Evolutionary conservation across 345 rosid species (phyloP), one percentile per base, ranked within the genome.

Genomic region (Lenwebbia sp.): DNA sequence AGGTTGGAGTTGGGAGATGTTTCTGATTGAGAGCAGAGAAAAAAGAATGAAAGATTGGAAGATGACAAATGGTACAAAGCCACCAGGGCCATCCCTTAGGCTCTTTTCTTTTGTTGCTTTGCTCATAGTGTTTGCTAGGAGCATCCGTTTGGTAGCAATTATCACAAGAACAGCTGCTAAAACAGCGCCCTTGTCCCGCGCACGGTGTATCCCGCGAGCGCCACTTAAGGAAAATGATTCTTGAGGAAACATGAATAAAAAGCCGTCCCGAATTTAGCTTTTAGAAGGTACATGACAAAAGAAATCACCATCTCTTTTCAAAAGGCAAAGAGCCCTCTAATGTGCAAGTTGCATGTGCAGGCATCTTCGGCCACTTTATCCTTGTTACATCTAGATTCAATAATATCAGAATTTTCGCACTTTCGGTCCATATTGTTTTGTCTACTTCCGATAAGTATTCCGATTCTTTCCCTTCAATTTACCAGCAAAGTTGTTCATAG

Each of bases 311-410:
- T 33, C 85, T 58, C 90, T 89, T 87, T 54, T 13, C 70, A 37
- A 23, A 54, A 84, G 74, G 19, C 0, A 47, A 19, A 70, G 81
- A 70, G 81, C 47, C 47, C 49, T 85, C 30, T 55, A n/a, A n/a
- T 21, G 6, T 85, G 85, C 93, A 90, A 91, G 84, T 92, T 91
- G 92, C 88, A 86, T 56, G 54, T 49, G 86, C 90, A 89, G 85
- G 88, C 84, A 85, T 49, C 58, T 75, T 85, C 82, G 57, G 55
- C 28, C 82, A 56, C 90, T 90, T 90, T 90, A 91, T 92, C 91
- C 92, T 83, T 74, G 30, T 86, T 86, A 56, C 50, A 82, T 86
- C 84, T 26, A 57, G 60, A 78, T 37, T 51, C 26, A 74, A 53
- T 54, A 19, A 70, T 70, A 37, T 70, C 47, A 21, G 81, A 70